Evolutionary conservation across 2,329 filamentous ascomycete species (phyloP).

Genomic region (Curvularia sp.): DNA sequence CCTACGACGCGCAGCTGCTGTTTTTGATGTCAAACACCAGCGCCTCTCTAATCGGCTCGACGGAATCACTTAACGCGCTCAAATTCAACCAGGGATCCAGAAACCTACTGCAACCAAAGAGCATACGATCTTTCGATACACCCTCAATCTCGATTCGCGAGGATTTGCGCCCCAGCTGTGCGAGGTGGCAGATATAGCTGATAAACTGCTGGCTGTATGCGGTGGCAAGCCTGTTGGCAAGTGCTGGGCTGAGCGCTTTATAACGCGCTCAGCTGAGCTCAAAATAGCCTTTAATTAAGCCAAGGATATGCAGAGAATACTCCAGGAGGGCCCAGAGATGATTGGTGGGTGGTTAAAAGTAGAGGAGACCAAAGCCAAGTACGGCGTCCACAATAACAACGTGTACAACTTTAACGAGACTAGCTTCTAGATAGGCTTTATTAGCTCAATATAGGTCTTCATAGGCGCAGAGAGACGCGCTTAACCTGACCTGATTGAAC

Average conservation of each 20-base stretch:
- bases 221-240: slow-evolving; percentile 18
- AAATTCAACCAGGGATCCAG: not conserved
- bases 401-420: slow-evolving; percentile 32
- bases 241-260: slow-evolving; percentile 20
- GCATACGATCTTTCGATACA: not conserved
- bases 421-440: slow-evolving; percentile 27
- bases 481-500: slow-evolving; percentile 11
- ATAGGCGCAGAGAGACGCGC: slow-evolving; percentile 15
- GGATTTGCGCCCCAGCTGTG: slow-evolving; percentile 3
- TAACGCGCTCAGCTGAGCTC: slow-evolving; percentile 20
- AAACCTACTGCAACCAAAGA: not conserved
- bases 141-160: not conserved
- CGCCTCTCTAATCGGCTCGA: not conserved
- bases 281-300: slow-evolving; percentile 25
- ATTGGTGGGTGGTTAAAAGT: slow-evolving; percentile 23
- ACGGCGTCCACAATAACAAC: slow-evolving; percentile 12
- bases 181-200: slow-evolving; percentile 3
- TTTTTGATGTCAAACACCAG: not conserved
- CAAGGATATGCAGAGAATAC: slow-evolving; percentile 11
- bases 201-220: not conserved
- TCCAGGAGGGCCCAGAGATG: slow-evolving; percentile 16
- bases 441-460: slow-evolving; percentile 24
- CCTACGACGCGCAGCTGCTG: not conserved
- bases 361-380: slow-evolving; percentile 15
- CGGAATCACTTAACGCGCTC: not conserved